phyloP scores from a whole-genome alignment of 192 early-diverging fungal genomes.

The Lunasporangiospora selenospora region DNA sequence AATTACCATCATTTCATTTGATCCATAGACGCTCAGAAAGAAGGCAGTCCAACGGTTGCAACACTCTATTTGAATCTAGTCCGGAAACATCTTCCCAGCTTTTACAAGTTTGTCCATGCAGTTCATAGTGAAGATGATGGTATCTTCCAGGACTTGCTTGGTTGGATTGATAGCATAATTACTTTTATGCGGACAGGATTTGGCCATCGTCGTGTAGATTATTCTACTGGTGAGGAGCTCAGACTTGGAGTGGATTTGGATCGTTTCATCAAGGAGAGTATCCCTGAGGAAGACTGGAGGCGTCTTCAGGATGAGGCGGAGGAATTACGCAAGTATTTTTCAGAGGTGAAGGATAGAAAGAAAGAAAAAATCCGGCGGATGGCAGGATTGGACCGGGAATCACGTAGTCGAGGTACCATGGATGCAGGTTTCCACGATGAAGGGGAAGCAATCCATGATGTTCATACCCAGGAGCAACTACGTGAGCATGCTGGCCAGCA shows the following conservation, averaged over 20 bases:
- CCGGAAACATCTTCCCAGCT: constrained; percentile 54
- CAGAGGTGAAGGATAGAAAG: constrained; percentile 35
- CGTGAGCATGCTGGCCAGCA: too few relatives aligned
- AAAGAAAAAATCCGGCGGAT: constrained; percentile 36
- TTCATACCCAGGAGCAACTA: too few relatives aligned
- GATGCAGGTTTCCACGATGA: too few relatives aligned
- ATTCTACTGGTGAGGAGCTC: constrained; percentile 22
- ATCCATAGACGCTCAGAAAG: background rate
- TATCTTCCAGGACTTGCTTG: constrained; percentile 55
- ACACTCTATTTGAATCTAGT: constrained; percentile 54
- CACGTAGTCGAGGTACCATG: too few relatives aligned
- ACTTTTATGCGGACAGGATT: constrained; percentile 49
- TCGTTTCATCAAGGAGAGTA: constrained; percentile 35
- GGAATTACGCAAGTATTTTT: constrained; percentile 14
- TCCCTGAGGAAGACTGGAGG: constrained; percentile 26
- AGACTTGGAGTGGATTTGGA: constrained; percentile 23
- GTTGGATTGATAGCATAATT: constrained; percentile 53
- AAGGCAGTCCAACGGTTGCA: constrained; percentile 34
- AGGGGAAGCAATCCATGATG: too few relatives aligned
- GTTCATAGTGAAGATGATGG: constrained; percentile 56
- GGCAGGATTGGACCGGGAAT: constrained; percentile 32
- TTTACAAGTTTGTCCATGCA: constrained; percentile 63
- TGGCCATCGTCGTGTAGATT: constrained; percentile 31
- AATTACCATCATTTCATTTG: background rate
- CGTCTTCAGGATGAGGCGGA: constrained; percentile 37